phyloP scores from a whole-genome alignment of 176 grass and related monocot genomes.

The Metroxylon sagu region DNA sequence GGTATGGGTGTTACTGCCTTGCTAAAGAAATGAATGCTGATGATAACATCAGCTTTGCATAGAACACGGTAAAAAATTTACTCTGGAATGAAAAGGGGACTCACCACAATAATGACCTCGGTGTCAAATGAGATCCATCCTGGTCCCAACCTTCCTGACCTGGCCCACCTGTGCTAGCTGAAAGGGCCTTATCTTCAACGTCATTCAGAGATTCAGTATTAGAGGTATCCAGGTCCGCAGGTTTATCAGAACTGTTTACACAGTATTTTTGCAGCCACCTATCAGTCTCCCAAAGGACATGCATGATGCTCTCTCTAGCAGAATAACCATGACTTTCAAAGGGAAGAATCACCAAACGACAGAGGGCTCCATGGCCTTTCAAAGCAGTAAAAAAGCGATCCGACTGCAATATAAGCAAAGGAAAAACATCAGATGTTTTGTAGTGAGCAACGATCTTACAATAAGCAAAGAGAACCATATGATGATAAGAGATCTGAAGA shows the following conservation, averaged over 20 bases:
- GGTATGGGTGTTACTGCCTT: too few relatives aligned
- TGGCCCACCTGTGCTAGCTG: constrained; percentile 44
- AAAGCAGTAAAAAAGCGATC: constrained; percentile 98
- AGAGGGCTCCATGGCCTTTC: constrained; percentile 88
- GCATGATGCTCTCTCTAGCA: constrained; percentile 97
- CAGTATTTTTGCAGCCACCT: constrained; percentile 91
- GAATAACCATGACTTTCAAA: constrained; percentile 95
- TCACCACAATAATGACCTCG: constrained; percentile 78
- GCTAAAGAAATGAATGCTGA: too few relatives aligned
- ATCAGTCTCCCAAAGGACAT: constrained; percentile 95
- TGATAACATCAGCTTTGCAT: too few relatives aligned
- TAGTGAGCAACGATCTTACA: neutral
- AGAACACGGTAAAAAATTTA: too few relatives aligned
- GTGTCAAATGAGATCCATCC: constrained; percentile 31
- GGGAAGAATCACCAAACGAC: constrained; percentile 92
- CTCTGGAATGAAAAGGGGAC: neutral
- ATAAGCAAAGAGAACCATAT: too few relatives aligned
- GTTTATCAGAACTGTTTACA: constrained; percentile 35
- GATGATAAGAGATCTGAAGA: too few relatives aligned
- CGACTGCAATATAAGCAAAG: constrained; percentile 39
- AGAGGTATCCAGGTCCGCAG: constrained; percentile 10
- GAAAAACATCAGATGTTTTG: neutral
- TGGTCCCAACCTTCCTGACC: constrained; percentile 35
- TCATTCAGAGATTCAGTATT: constrained; percentile 30
- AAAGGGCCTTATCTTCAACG: constrained; percentile 43